Evolutionary conservation across 1,284 basidiomycete species (phyloP).

Genomic region (Pisolithus thermaeus): DNA sequence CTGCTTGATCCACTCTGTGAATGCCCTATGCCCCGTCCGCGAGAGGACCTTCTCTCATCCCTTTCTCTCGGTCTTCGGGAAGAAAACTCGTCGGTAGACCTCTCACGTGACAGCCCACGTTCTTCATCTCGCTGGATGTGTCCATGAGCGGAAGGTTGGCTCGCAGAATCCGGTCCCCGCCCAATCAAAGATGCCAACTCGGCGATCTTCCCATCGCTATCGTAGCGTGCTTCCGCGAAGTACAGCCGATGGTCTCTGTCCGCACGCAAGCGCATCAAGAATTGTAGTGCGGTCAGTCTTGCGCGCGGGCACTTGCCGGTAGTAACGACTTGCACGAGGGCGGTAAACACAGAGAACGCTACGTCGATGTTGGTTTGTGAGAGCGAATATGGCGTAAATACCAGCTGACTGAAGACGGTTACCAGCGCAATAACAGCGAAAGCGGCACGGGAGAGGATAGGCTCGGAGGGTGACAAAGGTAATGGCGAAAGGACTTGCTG

Average conservation of each 20-base stretch:
- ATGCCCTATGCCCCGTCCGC: slow-evolving; percentile 46
- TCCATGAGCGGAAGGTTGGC: slow-evolving; percentile 5
- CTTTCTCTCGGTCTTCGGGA: slow-evolving; percentile 46
- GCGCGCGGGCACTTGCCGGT: slow-evolving; percentile 54
- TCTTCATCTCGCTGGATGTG: slow-evolving; percentile 19
- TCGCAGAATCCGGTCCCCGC: slow-evolving; percentile 30
- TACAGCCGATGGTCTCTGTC: slow-evolving; percentile 90
- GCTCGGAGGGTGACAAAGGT: slow-evolving; percentile 16
- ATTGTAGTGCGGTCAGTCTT: slow-evolving; percentile 76
- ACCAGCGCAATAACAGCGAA: slow-evolving; percentile 61
- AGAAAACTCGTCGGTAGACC: slow-evolving; percentile 34
- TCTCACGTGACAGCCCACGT: slow-evolving; percentile 18
- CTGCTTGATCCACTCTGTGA: slow-evolving; percentile 52
- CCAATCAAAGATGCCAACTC: slow-evolving; percentile 53
- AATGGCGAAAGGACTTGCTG: slow-evolving; percentile 17
- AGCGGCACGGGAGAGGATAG: slow-evolving; percentile 40
- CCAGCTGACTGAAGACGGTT: slow-evolving; percentile 61
- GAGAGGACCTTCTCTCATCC: slow-evolving; percentile 49
- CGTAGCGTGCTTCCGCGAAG: slow-evolving; percentile 47
- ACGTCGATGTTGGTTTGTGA: slow-evolving; percentile 40
- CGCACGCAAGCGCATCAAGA: slow-evolving; percentile 84
- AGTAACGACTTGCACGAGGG: slow-evolving; percentile 40
- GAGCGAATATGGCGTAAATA: slow-evolving; percentile 58
- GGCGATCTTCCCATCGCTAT: slow-evolving; percentile 47
- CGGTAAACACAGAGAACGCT: slow-evolving; percentile 46